Percentiles rank a stretch among this genome's conserved stretches.
These are phyloP conservation scores for Monoraphidium neglectum DNA, from an alignment of 139 green algal genomes.

Conservation along the genomic window DNA sequence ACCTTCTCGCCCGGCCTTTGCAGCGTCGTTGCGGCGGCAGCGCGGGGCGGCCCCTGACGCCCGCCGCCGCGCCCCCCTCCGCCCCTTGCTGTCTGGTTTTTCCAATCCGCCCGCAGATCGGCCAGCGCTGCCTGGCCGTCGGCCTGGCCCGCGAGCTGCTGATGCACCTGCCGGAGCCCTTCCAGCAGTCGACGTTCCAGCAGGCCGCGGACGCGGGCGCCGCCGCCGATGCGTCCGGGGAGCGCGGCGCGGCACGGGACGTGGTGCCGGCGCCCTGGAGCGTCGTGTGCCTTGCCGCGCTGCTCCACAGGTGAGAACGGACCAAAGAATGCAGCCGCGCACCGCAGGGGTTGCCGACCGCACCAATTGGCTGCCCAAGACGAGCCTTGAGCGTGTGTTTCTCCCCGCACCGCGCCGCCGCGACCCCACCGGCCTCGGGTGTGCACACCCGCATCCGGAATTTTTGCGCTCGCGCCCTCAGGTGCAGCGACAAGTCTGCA, in stretches of 20 bases:
- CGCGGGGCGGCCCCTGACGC: too few species aligned
- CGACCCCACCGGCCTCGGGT: background rate
- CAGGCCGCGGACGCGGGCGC: background rate
- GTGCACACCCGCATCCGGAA: too few species aligned
- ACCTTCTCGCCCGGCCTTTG: too few species aligned
- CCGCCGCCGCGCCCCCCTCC: too few species aligned
- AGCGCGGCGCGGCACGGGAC: too few species aligned
- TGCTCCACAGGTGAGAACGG: slow-evolving; percentile 53
- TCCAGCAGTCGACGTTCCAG: slow-evolving; percentile 31
- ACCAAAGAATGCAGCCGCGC: too few species aligned
- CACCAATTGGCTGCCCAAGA: too few species aligned
- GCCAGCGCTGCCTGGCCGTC: slow-evolving; percentile 54
- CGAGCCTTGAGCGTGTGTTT: background rate
- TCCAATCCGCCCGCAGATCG: slow-evolving; percentile 45
- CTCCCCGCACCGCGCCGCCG: background rate
- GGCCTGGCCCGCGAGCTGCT: slow-evolving; percentile 62
- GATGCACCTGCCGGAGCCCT: slow-evolving; percentile 43
- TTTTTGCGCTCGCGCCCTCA: too few species aligned
- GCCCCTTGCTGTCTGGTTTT: too few species aligned
- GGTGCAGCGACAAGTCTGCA: slow-evolving; percentile 45
- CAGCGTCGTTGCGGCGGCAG: too few species aligned
- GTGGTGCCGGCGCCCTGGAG: slow-evolving; percentile 51
- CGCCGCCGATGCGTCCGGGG: background rate
- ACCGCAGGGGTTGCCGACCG: too few species aligned
- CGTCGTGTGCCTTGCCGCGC: slow-evolving; percentile 52